Percentiles rank a stretch among this genome's conserved stretches.
Conservation (phyloP, 345 rosid genomes). For the Corchorus capsularis region DNA sequence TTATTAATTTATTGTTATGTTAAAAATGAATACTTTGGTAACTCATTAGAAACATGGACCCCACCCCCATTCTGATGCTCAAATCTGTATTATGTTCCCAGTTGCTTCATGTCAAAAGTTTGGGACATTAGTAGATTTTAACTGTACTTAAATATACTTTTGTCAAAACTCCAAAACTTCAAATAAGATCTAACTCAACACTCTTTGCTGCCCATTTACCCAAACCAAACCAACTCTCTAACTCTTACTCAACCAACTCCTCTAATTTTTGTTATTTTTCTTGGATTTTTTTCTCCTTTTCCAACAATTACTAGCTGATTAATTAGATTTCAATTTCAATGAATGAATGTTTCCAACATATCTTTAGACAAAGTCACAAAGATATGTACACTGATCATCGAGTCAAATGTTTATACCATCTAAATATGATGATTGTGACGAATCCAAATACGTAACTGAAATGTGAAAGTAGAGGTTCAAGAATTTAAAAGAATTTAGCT, state of each 20-base stretch:
- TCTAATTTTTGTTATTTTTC: not conserved
- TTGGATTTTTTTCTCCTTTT: not conserved
- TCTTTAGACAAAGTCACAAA: too few species aligned
- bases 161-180: not conserved
- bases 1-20: not conserved
- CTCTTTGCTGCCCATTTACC: not conserved
- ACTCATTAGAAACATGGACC: constrained; percentile 23
- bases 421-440: too few species aligned
- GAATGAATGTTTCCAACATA: too few species aligned
- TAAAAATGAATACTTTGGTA: not conserved
- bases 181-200: not conserved
- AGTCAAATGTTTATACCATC: too few species aligned
- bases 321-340: not conserved
- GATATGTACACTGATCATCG: too few species aligned
- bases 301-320: not conserved
- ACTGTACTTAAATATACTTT: not conserved
- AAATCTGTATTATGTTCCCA: constrained; percentile 14
- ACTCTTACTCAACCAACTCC: not conserved
- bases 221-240: not conserved
- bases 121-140: not conserved
- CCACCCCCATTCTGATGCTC: constrained; percentile 8
- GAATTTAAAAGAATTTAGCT: too few species aligned
- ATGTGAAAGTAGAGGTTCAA: too few species aligned
- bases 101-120: not conserved
- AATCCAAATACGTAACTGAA: too few species aligned